Evolutionary conservation across 495 filamentous ascomycete genomes (phyloP).

Genomic region (Annulohypoxylon nitens): DNA sequence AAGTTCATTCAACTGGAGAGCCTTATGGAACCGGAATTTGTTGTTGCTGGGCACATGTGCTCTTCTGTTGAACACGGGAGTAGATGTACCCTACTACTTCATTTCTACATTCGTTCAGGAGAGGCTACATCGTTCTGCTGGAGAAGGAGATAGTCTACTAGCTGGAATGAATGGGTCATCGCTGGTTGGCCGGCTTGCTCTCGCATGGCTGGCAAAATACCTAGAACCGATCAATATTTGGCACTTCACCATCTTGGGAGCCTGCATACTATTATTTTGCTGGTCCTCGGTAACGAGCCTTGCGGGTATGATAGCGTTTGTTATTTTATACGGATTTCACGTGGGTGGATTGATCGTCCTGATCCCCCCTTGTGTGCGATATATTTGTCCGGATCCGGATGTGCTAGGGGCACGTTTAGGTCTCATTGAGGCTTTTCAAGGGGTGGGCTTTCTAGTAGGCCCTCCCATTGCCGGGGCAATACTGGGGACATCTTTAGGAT

Average conservation of each 20-base stretch:
- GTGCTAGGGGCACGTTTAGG: slow-evolving; percentile 57
- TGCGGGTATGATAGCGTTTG: slow-evolving; percentile 56
- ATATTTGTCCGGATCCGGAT: slow-evolving; percentile 42
- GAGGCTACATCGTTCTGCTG: slow-evolving; percentile 60
- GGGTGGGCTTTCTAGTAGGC: slow-evolving; percentile 53
- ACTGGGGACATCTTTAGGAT: slow-evolving; percentile 11
- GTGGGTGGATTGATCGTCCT: slow-evolving; percentile 57
- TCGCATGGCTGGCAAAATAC: slow-evolving; percentile 68
- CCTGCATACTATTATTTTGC: slow-evolving; percentile 52
- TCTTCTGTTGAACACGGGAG: slow-evolving; percentile 72
- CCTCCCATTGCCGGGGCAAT: slow-evolving; percentile 57
- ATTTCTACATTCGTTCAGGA: slow-evolving; percentile 64
- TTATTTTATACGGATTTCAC: slow-evolving; percentile 58
- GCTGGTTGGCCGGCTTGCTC: slow-evolving; percentile 73
- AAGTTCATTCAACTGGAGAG: slow-evolving; percentile 55
- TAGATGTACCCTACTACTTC: slow-evolving; percentile 75
- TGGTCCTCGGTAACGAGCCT: slow-evolving; percentile 52
- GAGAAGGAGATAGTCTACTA: slow-evolving; percentile 60
- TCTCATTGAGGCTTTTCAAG: slow-evolving; percentile 48
- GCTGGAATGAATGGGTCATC: slow-evolving; percentile 74
- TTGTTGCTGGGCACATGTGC: slow-evolving; percentile 65
- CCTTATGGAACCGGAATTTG: slow-evolving; percentile 56
- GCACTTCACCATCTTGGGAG: slow-evolving; percentile 72
- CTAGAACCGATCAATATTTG: slow-evolving; percentile 67
- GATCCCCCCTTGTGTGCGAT: slow-evolving; percentile 48